These are phyloP conservation scores for Aegle marmelos DNA, from an alignment of 345 rosid species.

Conservation along the genomic window DNA sequence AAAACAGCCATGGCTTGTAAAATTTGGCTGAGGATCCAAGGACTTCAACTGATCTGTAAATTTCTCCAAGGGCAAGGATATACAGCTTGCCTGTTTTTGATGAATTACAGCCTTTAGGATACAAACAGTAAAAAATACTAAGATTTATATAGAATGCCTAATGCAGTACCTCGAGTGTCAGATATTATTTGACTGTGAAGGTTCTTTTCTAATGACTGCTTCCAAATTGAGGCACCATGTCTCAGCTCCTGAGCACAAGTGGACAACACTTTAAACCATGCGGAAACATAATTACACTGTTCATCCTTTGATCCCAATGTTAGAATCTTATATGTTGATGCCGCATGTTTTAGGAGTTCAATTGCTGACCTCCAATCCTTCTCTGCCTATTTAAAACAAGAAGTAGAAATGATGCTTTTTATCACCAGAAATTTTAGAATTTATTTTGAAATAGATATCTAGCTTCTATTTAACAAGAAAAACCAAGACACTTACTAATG, in stretches of 20 bases:
- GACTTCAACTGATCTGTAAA: slow-evolving; percentile 70
- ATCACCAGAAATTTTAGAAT: neutral
- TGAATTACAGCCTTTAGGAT: neutral
- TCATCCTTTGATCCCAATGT: slow-evolving; percentile 52
- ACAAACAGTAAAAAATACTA: neutral
- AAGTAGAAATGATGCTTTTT: neutral
- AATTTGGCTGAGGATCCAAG: slow-evolving; percentile 55
- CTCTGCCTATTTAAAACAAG: slow-evolving; percentile 56
- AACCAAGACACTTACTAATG: slow-evolving; percentile 39
- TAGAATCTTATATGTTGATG: slow-evolving; percentile 51
- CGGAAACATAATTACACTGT: slow-evolving; percentile 48
- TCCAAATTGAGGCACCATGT: slow-evolving; percentile 81
- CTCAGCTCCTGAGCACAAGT: slow-evolving; percentile 68
- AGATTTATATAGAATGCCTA: neutral
- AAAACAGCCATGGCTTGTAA: slow-evolving; percentile 74
- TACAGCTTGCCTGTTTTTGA: slow-evolving; percentile 54
- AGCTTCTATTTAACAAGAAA: neutral
- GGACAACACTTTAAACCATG: slow-evolving; percentile 61
- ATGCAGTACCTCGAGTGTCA: slow-evolving; percentile 51
- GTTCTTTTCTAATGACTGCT: slow-evolving; percentile 45
- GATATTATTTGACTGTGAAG: slow-evolving; percentile 45
- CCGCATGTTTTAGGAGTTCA: slow-evolving; percentile 58
- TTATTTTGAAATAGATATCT: neutral
- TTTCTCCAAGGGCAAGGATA: slow-evolving; percentile 70
- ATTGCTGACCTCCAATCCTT: slow-evolving; percentile 45